Evolutionary conservation across 352 stramenopile species (phyloP).

Genomic region (Pythium aphanidermatum): DNA sequence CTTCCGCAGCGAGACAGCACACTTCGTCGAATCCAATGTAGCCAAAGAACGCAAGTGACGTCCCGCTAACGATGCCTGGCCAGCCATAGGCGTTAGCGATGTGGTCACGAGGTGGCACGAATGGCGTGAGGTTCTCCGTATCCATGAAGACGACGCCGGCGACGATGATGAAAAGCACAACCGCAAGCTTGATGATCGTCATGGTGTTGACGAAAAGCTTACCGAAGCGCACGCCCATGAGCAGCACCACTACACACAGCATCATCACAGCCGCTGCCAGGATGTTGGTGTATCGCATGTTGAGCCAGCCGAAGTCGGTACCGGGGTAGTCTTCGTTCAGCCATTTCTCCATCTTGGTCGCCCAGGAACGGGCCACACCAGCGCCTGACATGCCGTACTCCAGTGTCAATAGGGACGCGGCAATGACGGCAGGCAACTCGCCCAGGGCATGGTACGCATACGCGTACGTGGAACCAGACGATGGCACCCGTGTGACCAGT

Average conservation of each 20-base stretch:
- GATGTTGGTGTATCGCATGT: conserved; percentile 54
- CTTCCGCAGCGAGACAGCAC: conserved; percentile 89
- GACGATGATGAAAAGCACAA: conserved; percentile 92
- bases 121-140: conserved; percentile 73
- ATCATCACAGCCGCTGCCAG: conserved; percentile 67
- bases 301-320: conserved; percentile 43
- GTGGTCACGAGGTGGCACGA: conserved; percentile 63
- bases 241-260: conserved; percentile 59
- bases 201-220: conserved; percentile 89
- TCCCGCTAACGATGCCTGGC: conserved; percentile 82
- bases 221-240: conserved; percentile 81
- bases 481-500: conserved; percentile 81
- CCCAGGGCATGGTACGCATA: conserved; percentile 92
- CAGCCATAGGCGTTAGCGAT: conserved; percentile 47
- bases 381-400: conserved; percentile 90
- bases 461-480: conserved; percentile 87
- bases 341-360: conserved; percentile 82
- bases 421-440: conserved; percentile 88
- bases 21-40: conserved; percentile 97
- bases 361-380: conserved; percentile 91
- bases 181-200: conserved; percentile 64
- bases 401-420: conserved; percentile 84
- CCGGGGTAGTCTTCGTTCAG: conserved; percentile 36
- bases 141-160: conserved; percentile 83
- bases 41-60: conserved; percentile 93